Percentiles rank a stretch among this genome's conserved stretches.
Conservation (phyloP, 768 basidiomycete genomes). For the Mycena epipterygia region DNA sequence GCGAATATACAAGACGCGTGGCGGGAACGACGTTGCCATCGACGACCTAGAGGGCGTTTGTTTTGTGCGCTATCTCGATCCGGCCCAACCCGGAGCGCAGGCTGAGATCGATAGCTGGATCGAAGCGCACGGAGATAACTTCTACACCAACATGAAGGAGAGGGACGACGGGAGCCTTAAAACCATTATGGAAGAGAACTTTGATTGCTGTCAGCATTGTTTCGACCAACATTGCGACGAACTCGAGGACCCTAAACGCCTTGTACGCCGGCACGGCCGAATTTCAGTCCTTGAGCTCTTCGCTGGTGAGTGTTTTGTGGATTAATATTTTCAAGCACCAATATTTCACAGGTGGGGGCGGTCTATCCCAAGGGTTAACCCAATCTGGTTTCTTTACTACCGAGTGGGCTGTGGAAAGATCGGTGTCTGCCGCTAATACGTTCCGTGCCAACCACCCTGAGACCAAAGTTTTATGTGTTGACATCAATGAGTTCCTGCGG, state of each 20-base stretch:
- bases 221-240: slow-evolving; percentile 45
- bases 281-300: slow-evolving; percentile 78
- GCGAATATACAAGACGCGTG: slow-evolving; percentile 57
- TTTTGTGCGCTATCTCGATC: slow-evolving; percentile 55
- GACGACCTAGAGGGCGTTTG: slow-evolving; percentile 67
- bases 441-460: slow-evolving; percentile 72
- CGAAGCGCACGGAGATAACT: slow-evolving; percentile 66
- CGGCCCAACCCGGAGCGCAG: slow-evolving; percentile 34
- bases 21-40: slow-evolving; percentile 45
- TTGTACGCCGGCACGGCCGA: slow-evolving; percentile 55
- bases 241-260: slow-evolving; percentile 44
- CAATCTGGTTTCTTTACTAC: slow-evolving; percentile 74
- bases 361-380: slow-evolving; percentile 77
- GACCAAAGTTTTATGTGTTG: slow-evolving; percentile 74
- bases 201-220: slow-evolving; percentile 59
- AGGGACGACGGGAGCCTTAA: slow-evolving; percentile 34
- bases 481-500: slow-evolving; percentile 67
- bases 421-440: slow-evolving; percentile 72
- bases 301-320: slow-evolving; percentile 58
- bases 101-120: slow-evolving; percentile 63
- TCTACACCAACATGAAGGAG: slow-evolving; percentile 59
- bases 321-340: background rate
- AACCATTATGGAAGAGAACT: slow-evolving; percentile 37
- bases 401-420: slow-evolving; percentile 78
- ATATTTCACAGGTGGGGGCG: slow-evolving; percentile 73